These are phyloP conservation scores for Magnolia sinica DNA, from an alignment of 164 flowering plant genomes.

Conservation along the genomic window DNA sequence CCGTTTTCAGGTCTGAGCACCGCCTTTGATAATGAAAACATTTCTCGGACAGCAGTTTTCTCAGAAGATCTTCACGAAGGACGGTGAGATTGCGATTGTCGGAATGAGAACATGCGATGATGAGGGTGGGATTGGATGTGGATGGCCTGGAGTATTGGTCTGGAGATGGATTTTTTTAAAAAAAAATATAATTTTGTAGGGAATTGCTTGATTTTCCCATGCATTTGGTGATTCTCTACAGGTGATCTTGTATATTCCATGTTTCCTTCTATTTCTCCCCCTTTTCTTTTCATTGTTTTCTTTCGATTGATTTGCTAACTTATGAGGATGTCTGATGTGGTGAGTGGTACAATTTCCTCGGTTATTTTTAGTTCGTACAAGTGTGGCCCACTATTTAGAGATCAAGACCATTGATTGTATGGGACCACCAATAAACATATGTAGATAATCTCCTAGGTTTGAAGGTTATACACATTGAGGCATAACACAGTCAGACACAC, in stretches of 20 bases:
- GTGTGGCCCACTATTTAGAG: no score
- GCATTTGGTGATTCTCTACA: background rate
- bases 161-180: background rate
- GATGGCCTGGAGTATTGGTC: background rate
- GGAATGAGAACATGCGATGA: background rate
- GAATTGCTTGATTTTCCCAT: background rate
- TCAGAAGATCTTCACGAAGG: conserved; percentile 99
- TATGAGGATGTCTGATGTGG: no score
- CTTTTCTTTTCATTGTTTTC: background rate
- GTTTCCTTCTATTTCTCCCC: background rate
- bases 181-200: background rate
- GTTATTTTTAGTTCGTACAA: no score
- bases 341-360: no score
- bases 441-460: no score
- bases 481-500: no score
- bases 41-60: conserved; percentile 66
- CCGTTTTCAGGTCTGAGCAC: conserved; percentile 79
- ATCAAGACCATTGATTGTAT: no score
- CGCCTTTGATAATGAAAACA: conserved; percentile 57
- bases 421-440: no score
- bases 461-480: no score
- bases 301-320: background rate
- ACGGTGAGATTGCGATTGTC: conserved; percentile 31
- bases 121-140: background rate
- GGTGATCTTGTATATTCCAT: background rate